Evolutionary conservation across 78 protist species (phyloP).

Genomic region (Monosiga brevicollis): DNA sequence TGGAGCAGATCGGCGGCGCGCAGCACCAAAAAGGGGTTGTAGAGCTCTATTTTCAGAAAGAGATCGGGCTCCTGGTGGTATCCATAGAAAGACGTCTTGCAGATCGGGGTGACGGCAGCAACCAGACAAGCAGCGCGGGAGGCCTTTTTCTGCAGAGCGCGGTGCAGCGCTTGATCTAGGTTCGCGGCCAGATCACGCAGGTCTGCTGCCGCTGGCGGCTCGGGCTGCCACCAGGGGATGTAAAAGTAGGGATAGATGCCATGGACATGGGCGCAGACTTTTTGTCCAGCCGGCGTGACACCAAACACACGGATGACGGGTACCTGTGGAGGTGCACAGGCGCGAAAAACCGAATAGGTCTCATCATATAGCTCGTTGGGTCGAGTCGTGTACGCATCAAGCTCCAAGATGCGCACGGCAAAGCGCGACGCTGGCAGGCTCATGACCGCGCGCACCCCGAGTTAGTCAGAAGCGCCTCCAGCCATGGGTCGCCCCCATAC

Average conservation of each 20-base stretch:
- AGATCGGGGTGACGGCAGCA: constrained; percentile 16
- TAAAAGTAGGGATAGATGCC: constrained; percentile 61
- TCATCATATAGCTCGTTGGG: neutral
- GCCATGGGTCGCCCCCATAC: too few relatives aligned
- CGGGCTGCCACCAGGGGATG: constrained; percentile 11
- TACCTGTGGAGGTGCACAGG: constrained; percentile 2
- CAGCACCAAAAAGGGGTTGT: constrained; percentile 32
- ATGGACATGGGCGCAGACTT: constrained; percentile 65
- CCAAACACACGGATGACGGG: constrained; percentile 78
- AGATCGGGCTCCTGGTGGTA: constrained; percentile 35
- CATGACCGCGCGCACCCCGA: too few relatives aligned
- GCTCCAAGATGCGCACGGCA: constrained; percentile 1
- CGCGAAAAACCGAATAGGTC: neutral
- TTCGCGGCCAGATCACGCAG: constrained; percentile 23
- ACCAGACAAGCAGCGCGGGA: neutral
- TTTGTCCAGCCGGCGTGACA: constrained; percentile 70
- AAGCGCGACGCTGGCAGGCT: neutral
- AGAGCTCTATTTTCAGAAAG: constrained; percentile 51
- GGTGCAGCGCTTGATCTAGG: constrained; percentile 38
- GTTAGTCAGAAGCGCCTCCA: too few relatives aligned
- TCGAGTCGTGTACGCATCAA: neutral
- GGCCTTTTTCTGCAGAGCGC: neutral
- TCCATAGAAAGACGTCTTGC: constrained; percentile 76
- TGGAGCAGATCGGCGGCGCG: constrained; percentile 29
- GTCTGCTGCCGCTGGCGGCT: neutral